Conservation (phyloP, 331 rosid species). For the Acacia concinna region DNA sequence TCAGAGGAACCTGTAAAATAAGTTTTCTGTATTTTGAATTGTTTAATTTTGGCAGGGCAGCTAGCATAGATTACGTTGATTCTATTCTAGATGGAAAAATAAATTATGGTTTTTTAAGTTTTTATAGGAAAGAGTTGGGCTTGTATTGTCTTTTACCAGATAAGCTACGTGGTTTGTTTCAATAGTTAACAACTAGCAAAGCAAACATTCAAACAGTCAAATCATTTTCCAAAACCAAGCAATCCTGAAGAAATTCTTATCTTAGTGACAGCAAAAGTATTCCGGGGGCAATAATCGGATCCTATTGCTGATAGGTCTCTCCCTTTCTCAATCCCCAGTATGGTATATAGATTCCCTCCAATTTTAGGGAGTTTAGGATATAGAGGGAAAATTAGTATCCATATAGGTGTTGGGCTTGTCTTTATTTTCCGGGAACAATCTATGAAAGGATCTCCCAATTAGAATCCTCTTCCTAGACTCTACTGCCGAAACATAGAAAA, state of each 20-base stretch:
- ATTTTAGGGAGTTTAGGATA: neutral
- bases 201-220: neutral
- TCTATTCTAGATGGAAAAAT: neutral
- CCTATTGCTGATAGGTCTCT: neutral
- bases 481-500: neutral
- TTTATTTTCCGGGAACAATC: neutral
- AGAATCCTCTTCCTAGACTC: neutral
- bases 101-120: neutral
- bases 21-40: slow-evolving; percentile 26
- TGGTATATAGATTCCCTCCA: neutral
- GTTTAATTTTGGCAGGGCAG: slow-evolving; percentile 13
- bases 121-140: slow-evolving; percentile 5
- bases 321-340: neutral
- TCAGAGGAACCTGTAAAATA: slow-evolving; percentile 61
- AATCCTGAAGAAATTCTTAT: neutral
- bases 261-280: neutral
- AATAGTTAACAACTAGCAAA: neutral
- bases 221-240: neutral
- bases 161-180: slow-evolving; percentile 22
- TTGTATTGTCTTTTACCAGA: slow-evolving; percentile 22
- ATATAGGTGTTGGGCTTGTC: neutral
- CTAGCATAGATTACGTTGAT: slow-evolving; percentile 25
- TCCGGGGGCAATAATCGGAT: neutral
- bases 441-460: neutral
- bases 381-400: neutral